phyloP scores from a whole-genome alignment of 176 grass and related monocot species.

The Guadua angustifolia region DNA sequence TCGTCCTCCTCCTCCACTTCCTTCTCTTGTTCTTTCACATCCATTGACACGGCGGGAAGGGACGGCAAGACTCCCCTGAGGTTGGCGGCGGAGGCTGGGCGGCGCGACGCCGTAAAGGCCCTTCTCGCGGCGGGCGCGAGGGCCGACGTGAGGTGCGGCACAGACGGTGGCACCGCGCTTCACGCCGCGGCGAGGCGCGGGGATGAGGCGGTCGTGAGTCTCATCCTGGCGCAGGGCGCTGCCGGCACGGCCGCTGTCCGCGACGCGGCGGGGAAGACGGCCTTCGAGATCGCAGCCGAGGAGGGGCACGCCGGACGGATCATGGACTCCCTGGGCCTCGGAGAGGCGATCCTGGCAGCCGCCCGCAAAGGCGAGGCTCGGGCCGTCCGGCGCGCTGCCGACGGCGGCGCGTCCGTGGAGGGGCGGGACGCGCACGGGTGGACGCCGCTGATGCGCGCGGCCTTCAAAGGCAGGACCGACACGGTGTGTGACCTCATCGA shows the following conservation, averaged over 20 bases:
- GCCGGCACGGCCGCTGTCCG: slow-evolving; percentile 55
- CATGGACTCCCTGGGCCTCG: slow-evolving; percentile 57
- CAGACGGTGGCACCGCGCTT: slow-evolving; percentile 50
- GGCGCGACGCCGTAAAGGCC: slow-evolving; percentile 48
- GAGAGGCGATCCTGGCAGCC: slow-evolving; percentile 52
- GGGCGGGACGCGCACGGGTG: slow-evolving; percentile 61
- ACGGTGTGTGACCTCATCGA: slow-evolving; percentile 49
- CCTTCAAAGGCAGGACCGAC: slow-evolving; percentile 63
- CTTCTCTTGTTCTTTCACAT: slow-evolving; percentile 28
- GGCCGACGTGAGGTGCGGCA: slow-evolving; percentile 50
- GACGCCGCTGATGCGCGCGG: slow-evolving; percentile 73
- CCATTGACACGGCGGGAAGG: slow-evolving; percentile 53
- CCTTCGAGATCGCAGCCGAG: slow-evolving; percentile 59
- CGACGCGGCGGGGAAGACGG: slow-evolving; percentile 56
- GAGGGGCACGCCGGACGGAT: slow-evolving; percentile 47
- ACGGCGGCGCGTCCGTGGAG: slow-evolving; percentile 54
- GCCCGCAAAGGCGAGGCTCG: slow-evolving; percentile 53
- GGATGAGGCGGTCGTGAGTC: slow-evolving; percentile 45
- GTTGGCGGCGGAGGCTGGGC: slow-evolving; percentile 49
- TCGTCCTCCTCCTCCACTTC: slow-evolving; percentile 19
- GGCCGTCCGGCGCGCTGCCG: slow-evolving; percentile 31
- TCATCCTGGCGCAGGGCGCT: slow-evolving; percentile 47
- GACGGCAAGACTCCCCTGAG: slow-evolving; percentile 65
- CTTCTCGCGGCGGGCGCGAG: slow-evolving; percentile 56
- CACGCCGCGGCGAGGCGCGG: slow-evolving; percentile 59